Percentiles rank a stretch among this genome's conserved stretches.
These are phyloP conservation scores for Phytophthora brassicae DNA, from an alignment of 352 stramenopile species.

Conservation along the genomic window DNA sequence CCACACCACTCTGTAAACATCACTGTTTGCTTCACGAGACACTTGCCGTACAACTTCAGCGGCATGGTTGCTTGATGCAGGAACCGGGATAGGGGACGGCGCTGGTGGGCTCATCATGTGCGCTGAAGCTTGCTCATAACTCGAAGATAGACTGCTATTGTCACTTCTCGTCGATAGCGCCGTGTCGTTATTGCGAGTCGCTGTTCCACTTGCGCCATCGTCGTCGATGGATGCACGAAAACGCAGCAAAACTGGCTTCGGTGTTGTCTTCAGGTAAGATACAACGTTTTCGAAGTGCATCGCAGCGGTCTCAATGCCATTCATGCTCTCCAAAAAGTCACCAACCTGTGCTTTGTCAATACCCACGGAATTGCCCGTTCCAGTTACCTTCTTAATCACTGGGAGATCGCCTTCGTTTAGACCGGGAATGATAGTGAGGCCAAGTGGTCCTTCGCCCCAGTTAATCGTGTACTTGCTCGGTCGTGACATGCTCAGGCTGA, in stretches of 20 bases:
- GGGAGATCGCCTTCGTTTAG: constrained; percentile 76
- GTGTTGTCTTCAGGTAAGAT: constrained; percentile 75
- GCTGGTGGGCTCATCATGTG: constrained; percentile 22
- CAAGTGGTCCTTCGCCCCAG: constrained; percentile 79
- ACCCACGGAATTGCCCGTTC: constrained; percentile 72
- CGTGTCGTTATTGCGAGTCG: constrained; percentile 38
- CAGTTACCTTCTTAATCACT: constrained; percentile 89
- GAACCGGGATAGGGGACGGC: constrained; percentile 9
- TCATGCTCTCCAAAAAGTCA: constrained; percentile 84
- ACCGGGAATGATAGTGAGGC: constrained; percentile 84
- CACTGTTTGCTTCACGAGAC: constrained; percentile 33
- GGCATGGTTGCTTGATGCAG: constrained; percentile 16
- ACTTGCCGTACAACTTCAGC: constrained; percentile 39
- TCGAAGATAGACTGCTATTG: constrained; percentile 19
- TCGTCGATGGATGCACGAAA: constrained; percentile 60
- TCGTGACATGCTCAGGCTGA: constrained; percentile 57
- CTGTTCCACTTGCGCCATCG: constrained; percentile 26
- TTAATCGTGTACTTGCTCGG: constrained; percentile 74
- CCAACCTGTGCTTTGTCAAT: constrained; percentile 84
- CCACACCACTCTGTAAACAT: constrained; percentile 84
- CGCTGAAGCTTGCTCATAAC: constrained; percentile 30
- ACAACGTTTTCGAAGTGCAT: constrained; percentile 87
- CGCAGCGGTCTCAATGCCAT: constrained; percentile 57
- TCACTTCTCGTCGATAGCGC: constrained; percentile 31
- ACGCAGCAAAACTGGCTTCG: constrained; percentile 72